phyloP scores from a whole-genome alignment of 208 protist species.

The Angomonas ambiguus region DNA sequence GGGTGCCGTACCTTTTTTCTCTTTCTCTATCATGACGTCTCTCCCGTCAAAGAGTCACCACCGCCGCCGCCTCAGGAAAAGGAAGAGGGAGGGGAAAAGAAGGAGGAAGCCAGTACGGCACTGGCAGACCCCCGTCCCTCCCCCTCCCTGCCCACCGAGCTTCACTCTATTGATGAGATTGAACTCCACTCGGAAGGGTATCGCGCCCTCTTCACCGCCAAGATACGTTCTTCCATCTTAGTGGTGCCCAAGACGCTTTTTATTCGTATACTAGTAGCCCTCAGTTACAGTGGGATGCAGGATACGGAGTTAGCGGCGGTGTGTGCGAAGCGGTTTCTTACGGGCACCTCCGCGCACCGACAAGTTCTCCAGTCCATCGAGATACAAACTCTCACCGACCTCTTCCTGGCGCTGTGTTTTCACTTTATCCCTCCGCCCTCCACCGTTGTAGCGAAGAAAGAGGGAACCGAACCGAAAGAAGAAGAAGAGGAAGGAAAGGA shows the following conservation, averaged over 20 bases:
- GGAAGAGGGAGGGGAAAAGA: too few relatives aligned
- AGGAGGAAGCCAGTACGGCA: too few relatives aligned
- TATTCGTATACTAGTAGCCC: constrained; percentile 26
- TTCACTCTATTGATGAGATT: background rate
- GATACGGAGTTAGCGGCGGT: constrained; percentile 29
- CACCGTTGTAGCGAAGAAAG: too few relatives aligned
- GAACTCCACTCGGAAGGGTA: background rate
- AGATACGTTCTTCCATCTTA: constrained; percentile 30
- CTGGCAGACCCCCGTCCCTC: background rate
- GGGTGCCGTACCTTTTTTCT: constrained; percentile 63
- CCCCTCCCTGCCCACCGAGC: background rate
- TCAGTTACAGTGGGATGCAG: constrained; percentile 27
- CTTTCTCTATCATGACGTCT: constrained; percentile 40
- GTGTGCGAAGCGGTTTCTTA: too few relatives aligned
- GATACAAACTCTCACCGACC: constrained; percentile 40
- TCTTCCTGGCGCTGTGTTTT: constrained; percentile 35
- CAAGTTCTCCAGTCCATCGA: too few relatives aligned
- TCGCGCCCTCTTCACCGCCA: constrained; percentile 26
- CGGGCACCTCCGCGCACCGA: too few relatives aligned
- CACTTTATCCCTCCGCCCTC: too few relatives aligned
- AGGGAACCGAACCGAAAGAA: background rate
- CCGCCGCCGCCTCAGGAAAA: background rate
- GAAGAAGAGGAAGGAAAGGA: constrained; percentile 1
- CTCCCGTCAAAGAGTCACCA: background rate
- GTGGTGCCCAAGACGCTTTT: constrained; percentile 33